Evolutionary conservation across 331 rosid genomes (phyloP).

Genomic region (Malus hybrid): DNA sequence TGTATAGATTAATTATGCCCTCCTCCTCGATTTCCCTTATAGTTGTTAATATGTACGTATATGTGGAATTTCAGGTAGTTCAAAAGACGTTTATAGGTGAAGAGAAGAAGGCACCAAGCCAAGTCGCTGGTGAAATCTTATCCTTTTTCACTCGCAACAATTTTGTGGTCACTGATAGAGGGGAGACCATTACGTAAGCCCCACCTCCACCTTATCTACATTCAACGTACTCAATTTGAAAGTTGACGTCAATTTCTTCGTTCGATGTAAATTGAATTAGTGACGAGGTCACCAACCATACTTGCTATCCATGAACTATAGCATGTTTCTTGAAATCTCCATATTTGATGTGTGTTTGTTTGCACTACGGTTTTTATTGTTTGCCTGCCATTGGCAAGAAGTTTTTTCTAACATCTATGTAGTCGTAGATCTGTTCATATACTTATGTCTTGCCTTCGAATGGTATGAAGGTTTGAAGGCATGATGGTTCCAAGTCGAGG

Average conservation of each 20-base stretch:
- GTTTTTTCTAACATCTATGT: no score
- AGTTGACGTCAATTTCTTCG: neutral
- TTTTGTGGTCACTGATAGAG: slow-evolving; percentile 57
- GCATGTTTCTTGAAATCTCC: no score
- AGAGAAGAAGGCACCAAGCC: slow-evolving; percentile 50
- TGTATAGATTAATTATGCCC: no score
- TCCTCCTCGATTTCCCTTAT: no score
- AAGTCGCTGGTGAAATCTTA: slow-evolving; percentile 68
- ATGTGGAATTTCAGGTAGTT: slow-evolving; percentile 41
- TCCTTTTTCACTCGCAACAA: slow-evolving; percentile 84
- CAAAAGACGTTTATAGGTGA: slow-evolving; percentile 63
- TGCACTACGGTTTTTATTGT: neutral
- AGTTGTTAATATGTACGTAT: neutral
- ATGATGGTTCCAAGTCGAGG: slow-evolving; percentile 78
- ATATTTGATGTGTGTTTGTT: no score
- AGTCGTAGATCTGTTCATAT: no score
- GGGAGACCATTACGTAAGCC: slow-evolving; percentile 74
- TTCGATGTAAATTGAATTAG: neutral
- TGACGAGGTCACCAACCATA: no score
- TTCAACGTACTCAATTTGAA: neutral
- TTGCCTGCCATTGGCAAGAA: neutral
- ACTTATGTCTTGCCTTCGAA: neutral
- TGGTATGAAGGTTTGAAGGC: slow-evolving; percentile 70
- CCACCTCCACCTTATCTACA: neutral
- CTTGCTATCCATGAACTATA: no score